Percentiles rank a stretch among this genome's conserved stretches.
Evolutionary conservation across 495 filamentous ascomycete genomes (phyloP).

Genomic region (Talaromyces ruber): DNA sequence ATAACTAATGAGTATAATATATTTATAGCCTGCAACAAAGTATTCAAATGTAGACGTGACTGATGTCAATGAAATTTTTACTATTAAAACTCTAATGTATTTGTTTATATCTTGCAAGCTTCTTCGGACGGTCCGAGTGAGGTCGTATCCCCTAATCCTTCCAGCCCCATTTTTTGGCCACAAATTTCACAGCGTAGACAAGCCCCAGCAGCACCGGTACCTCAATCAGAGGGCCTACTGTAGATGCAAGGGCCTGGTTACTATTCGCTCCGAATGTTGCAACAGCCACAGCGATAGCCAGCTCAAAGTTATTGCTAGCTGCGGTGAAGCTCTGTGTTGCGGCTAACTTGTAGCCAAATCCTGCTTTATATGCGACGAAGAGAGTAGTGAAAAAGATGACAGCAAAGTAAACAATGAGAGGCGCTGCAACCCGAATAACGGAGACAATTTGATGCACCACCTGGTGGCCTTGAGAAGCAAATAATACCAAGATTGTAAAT

Average conservation of each 20-base stretch:
- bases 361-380: constrained; percentile 42
- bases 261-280: constrained; percentile 73
- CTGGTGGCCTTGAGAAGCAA: constrained; percentile 69
- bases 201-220: constrained; percentile 77
- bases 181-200: constrained; percentile 65
- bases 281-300: constrained; percentile 87
- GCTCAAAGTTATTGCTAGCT: constrained; percentile 92
- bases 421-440: constrained; percentile 71
- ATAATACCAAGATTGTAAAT: constrained; percentile 79
- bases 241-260: constrained; percentile 81
- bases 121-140: not conserved
- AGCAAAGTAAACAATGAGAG: constrained; percentile 71
- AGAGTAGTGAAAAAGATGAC: constrained; percentile 67
- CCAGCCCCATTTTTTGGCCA: constrained; percentile 41
- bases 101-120: not conserved
- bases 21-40: not conserved
- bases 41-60: constrained; percentile 2
- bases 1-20: constrained; percentile 1
- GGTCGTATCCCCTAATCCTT: constrained; percentile 24
- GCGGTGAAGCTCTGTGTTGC: constrained; percentile 88
- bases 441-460: constrained; percentile 80
- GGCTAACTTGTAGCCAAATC: constrained; percentile 64
- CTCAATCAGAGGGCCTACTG: constrained; percentile 85
- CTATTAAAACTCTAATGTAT: constrained; percentile 2
- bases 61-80: constrained; percentile 3